Conservation (phyloP, 257 asterid genomes). For the Leonotis leonurus region DNA sequence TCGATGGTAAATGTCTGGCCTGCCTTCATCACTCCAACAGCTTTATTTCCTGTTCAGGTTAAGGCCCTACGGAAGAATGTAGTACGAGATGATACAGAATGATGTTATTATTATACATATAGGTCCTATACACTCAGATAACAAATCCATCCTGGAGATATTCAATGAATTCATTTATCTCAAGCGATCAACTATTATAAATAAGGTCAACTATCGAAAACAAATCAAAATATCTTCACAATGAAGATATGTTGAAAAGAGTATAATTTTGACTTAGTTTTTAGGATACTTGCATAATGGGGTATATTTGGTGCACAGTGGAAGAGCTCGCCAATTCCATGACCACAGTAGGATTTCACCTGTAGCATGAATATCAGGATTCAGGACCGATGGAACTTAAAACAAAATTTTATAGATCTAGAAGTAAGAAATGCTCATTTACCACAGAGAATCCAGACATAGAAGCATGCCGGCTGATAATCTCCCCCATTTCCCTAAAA, state of each 20-base stretch:
- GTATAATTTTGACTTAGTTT: not conserved
- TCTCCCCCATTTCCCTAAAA: slow-evolving; percentile 90
- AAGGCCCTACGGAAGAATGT: slow-evolving; percentile 30
- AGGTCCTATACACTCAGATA: not conserved
- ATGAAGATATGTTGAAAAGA: not conserved
- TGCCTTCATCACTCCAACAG: slow-evolving; percentile 94
- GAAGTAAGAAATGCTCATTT: slow-evolving; percentile 7
- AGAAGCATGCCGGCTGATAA: slow-evolving; percentile 76
- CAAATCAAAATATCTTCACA: not conserved
- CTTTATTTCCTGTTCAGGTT: slow-evolving; percentile 79
- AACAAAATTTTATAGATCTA: not conserved
- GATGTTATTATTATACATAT: not conserved
- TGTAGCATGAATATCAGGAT: slow-evolving; percentile 15
- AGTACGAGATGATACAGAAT: not conserved
- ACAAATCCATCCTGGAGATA: not conserved
- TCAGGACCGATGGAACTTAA: not conserved
- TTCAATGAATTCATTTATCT: not conserved
- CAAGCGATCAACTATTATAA: not conserved
- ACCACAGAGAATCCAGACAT: slow-evolving; percentile 96
- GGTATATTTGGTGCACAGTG: slow-evolving; percentile 99
- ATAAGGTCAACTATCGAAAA: not conserved
- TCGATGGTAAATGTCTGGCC: slow-evolving; percentile 96
- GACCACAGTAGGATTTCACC: slow-evolving; percentile 92
- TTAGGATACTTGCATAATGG: slow-evolving; percentile 95
- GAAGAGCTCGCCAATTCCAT: slow-evolving; percentile 96